Evolutionary conservation across 352 stramenopile genomes (phyloP).

Genomic region (Pythium monospermum): DNA sequence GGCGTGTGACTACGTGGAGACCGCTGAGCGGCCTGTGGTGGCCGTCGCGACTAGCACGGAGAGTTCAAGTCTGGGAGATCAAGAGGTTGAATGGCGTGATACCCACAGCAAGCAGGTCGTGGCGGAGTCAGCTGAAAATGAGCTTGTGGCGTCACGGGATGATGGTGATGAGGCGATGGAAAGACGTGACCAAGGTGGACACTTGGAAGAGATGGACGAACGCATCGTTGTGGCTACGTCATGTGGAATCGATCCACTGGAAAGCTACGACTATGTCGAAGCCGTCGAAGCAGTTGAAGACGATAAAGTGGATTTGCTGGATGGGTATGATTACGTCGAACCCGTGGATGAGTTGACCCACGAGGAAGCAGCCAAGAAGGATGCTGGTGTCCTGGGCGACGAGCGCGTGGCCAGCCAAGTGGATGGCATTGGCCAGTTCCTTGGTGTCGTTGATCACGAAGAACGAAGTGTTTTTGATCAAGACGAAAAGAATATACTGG

Average conservation of each 20-base stretch:
- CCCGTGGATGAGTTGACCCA: background rate
- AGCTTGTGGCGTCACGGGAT: no score
- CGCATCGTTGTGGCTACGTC: no score
- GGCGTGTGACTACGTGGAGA: slow-evolving; percentile 22
- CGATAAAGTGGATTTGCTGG: background rate
- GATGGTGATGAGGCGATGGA: no score
- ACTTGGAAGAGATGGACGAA: no score
- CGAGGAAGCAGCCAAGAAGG: background rate
- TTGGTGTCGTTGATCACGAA: no score
- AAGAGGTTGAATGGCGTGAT: no score
- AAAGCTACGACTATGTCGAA: slow-evolving; percentile 1
- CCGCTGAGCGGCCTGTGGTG: background rate
- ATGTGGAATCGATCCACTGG: background rate
- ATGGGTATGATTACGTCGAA: background rate
- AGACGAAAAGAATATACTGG: no score
- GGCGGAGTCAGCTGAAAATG: no score
- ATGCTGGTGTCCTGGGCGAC: background rate
- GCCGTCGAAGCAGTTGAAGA: background rate
- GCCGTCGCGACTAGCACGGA: background rate
- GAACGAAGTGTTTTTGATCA: no score
- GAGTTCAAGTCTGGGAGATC: background rate
- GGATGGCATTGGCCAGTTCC: background rate
- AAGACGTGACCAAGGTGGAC: no score
- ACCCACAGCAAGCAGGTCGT: no score
- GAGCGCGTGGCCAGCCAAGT: background rate